Conservation (phyloP, 768 basidiomycete genomes). For the Leucosporidium scottii region DNA sequence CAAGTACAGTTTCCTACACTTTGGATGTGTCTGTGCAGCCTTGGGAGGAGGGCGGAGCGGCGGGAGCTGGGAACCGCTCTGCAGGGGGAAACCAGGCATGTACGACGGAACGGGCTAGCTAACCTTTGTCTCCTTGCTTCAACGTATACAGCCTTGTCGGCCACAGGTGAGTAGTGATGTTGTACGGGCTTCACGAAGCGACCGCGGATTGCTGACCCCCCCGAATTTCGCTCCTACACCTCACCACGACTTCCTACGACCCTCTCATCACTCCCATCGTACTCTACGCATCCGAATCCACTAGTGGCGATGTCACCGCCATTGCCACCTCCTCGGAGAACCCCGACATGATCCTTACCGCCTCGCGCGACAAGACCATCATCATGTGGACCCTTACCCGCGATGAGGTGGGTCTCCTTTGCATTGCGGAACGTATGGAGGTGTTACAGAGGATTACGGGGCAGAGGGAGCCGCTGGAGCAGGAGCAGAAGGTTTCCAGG, state of each 20-base stretch:
- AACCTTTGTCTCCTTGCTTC: no score
- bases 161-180: slow-evolving; percentile 22
- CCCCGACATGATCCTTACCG: slow-evolving; percentile 97
- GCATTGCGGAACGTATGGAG: not conserved
- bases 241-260: not conserved
- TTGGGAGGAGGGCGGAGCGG: not conserved
- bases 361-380: slow-evolving; percentile 98
- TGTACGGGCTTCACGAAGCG: not conserved
- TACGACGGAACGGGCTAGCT: no score
- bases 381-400: slow-evolving; percentile 99
- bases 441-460: not conserved
- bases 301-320: slow-evolving; percentile 97
- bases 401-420: slow-evolving; percentile 44
- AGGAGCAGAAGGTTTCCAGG: not conserved
- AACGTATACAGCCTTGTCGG: slow-evolving; percentile 22
- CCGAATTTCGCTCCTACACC: not conserved
- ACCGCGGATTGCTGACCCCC: not conserved
- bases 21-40: no score
- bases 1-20: no score
- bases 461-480: no score
- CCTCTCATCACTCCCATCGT: not conserved
- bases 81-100: no score
- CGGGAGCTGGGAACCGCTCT: not conserved
- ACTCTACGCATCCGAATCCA: slow-evolving; percentile 66
- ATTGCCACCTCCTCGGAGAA: slow-evolving; percentile 96